Base-by-base conservation (phyloP, 1,284 basidiomycete species). In the Rhodotorula sp. region DNA sequence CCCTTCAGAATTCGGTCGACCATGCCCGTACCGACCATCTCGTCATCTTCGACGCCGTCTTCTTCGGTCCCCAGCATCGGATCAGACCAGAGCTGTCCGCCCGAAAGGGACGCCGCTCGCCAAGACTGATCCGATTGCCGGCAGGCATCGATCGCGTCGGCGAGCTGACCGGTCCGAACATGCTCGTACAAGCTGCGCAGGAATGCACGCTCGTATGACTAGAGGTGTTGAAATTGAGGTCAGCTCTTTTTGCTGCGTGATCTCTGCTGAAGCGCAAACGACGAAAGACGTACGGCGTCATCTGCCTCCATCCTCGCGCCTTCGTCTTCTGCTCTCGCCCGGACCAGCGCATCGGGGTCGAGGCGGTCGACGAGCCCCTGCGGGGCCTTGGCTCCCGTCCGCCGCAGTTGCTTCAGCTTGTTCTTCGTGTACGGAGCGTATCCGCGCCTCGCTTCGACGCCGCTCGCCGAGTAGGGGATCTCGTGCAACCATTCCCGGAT, bases 341-440 rank as follows among this genome's bases (percentile, higher is more conserved):
- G 68, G 45, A 64, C 64, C 21, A 87, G 82, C 3, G 87, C 89
- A 78, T 93, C 90, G 0, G 91, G 90, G 79, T 93, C 91, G 81
- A 93, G 84, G 66, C 86, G 84, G 16, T 80, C 84, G 23, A 92
- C 86, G 16, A 90, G 78, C 0, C 72, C 61, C 31, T 67, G 45
- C 10, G 85, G 80, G 21, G 80, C 77, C 43, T 80, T 79, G 7
- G 62, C 66, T 0, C 86, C 87, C 7, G 86, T 87, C 56, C 90
- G 83, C 47, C 86, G 78, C 0, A 84, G 82, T 78, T 91, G 89
- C 83, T 89, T 85, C 15, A 90, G 82, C 47, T 84, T 86, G 75
- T 89, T 85, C 76, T 90, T 89, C n/a, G 91, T 93, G 78, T 91
- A 90, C 67, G 86, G 87, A 86, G 89, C 89, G 80, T 93, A 93